Base-by-base conservation (phyloP, 192 early-diverging fungal genomes). In the Backusella tarrabulga region DNA sequence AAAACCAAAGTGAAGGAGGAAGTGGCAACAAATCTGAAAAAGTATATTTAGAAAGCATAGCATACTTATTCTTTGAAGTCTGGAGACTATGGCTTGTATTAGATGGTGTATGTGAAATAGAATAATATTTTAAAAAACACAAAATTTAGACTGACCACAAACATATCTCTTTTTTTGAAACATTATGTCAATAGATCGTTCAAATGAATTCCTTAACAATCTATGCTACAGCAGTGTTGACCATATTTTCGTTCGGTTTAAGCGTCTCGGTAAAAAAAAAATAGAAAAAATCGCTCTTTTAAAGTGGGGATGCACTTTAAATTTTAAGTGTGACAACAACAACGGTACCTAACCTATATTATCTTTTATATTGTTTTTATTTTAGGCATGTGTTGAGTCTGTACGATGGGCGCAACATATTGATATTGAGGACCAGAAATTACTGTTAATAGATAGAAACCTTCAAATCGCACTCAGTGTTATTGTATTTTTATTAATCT, bases 321-420 rank as follows among this genome's bases (percentile, higher is more conserved):
- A 60, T 60, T 60, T 60, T 60, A 26, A 60, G 54, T 60, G 23
- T 60, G 23, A 60, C 54, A 60, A 26, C 11, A 29, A 60, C 54
- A 29, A 60, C 21, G 23, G 54, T 26, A 12, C 11, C n/a, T 60
- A 60, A 60, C 54, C 54, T 12, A 50, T 50, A n/a, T 60, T 23
- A 2, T 60, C 26, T 60, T 60, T 60, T 60, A 44, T 60, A 23
- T 60, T 60, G 11, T 26, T 60, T 60, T 60, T 60, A 60, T 60
- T 60, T 60, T 60, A 60, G 54, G 54, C 54, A 60, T 29, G 54
- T 60, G 54, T 60, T 23, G 54, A 60, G 54, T 60, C 54, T 60
- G 54, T 60, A 60, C 54, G 54, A 60, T 60, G 54, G 54, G 54
- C 54, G 38, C 38, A 40, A 23, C 8, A 21, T 2, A 11, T 19